Evolutionary conservation across 2,329 filamentous ascomycete species (phyloP), one percentile per base, ranked within the genome.

Genomic region (Aspergillus thermomutatus): DNA sequence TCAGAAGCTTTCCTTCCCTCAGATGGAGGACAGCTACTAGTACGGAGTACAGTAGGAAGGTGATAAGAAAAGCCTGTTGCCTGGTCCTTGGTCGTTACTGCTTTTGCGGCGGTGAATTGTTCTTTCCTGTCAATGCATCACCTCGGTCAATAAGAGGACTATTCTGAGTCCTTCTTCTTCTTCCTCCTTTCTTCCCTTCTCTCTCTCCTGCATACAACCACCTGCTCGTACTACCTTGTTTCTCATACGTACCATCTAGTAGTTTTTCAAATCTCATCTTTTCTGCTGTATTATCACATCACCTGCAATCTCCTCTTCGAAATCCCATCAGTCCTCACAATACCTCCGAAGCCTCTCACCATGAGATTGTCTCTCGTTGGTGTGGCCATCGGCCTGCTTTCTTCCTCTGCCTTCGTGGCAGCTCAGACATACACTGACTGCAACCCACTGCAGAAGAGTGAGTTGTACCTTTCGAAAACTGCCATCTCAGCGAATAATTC

Each of bases 181-280:
- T 28, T 43, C 72, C 92, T 85, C 70, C 94, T 89, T 60, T 95
- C 91, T 70, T 96, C 90, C 54, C 85, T 84, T 69, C 23, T 37
- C 17, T 41, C 19, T 41, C 41, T 48, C 21, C 31, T 37, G 31
- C 31, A 37, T 45, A 45, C 41, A 45, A n/a, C 41, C 41, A 8
- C 52, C 25, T 48, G 27, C 34, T 48, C 27, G 19, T 34, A 48
- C 28, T 43, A 43, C 37, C 46, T 28, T 28, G 17, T 14, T 46
- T 31, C 27, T 23, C 52, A 48, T 26, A 46, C 43, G 2, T 46
- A 46, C 27, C 26, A 53, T 53, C 27, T 46, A 26, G 19, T 26
- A 46, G 43, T 21, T 46, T 46, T 46, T 25, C 19, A 14, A 46
- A 25, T 54, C n/a, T n/a, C 17, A 43, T 34, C 19, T 31, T 47